Base-by-base conservation (phyloP, 2,329 filamentous ascomycete species). In the Aspergillus sojae region DNA sequence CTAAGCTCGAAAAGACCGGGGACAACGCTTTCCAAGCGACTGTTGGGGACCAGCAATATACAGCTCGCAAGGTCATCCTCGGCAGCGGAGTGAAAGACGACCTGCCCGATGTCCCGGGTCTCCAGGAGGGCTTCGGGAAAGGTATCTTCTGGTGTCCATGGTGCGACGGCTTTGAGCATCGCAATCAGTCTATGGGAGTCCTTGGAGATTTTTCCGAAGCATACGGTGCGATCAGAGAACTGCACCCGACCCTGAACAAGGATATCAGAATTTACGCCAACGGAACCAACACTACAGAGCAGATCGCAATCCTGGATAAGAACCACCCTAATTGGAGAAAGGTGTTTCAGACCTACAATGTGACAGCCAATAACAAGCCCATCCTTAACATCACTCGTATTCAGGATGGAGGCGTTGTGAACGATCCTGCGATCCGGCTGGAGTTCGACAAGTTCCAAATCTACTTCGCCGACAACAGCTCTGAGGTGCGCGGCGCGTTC, bases 101-200 rank as follows among this genome's bases (percentile, higher is more conserved):
- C 6, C n/a, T 54, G 1, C 85, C 86, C 0, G 21, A 62, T 0
- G 87, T 85, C 0, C 85, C 86, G 0, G 86, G 86, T 1, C 54
- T 88, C 0, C 43, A 66, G 10, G 82, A 86, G 57, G 83, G 82
- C 66, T 89, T 84, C 81, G 85, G 84, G 54, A 80, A 83, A 60
- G 86, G 86, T 4, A 82, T 88, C 58, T 88, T 77, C 75, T 88
- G 86, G 85, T 89, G 86, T 60, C 85, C 85, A 0, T 89, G 86
- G 86, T 89, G 86, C 64, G 86, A 88, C 68, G 86, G 86, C 19
- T 79, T 84, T 64, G 86, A 89, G 73, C 85, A 88, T 69, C 82
- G 81, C 0, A 84, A 88, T 67, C 85, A 88, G 63, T 58, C 79
- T 0, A 78, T 89, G 1, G 86, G 86, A 1, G 77, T 88, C 26